Base-by-base conservation (phyloP, 306 rosid species). In the Lathyrus oleraceus region DNA sequence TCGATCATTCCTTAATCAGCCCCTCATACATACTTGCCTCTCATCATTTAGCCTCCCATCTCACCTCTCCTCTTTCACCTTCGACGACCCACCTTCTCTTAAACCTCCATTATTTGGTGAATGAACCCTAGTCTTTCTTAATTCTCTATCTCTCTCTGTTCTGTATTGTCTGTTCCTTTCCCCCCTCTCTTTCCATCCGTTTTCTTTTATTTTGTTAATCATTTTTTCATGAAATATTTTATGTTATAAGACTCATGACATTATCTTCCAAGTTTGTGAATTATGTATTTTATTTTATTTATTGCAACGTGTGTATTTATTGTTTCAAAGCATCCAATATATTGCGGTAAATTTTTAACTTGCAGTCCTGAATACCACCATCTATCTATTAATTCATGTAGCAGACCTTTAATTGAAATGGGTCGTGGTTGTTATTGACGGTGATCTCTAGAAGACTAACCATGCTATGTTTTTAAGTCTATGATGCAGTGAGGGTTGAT, bases 391-490 rank as follows among this genome's bases (percentile, higher is more conserved):
- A 42, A n/a, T 59, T 30, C 10, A 32, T 32, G 48, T 17, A 61
- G 25, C 47, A 17, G 9, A 36, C 47, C 30, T 39, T 10, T 8
- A 61, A 61, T 61, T 35, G 27, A 61, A 61, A 36, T 4, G 10
- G 27, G 48, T 15, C 17, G 19, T 61, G 48, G 2, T 35, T 38
- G 30, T 61, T 62, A 13, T 63, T 63, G 19, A 11, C 1, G 36
- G 7, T 12, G 54, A 42, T 14, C 25, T 57, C 56, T 71, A 61
- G 42, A 39, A 57, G 69, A 6, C 36, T 45, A 13, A 27, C 23
- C 65, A 43, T 73, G 42, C 32, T 36, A 27, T 65, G 60, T 19
- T 40, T n/a, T 66, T 19, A 49, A 59, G 45, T 66, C 51, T 32
- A 52, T 67, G 47, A 23, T 15, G 65, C 48, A 54, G 6, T 30